Base-by-base conservation (phyloP, 1,284 basidiomycete species). In the Vanrija sp. region DNA sequence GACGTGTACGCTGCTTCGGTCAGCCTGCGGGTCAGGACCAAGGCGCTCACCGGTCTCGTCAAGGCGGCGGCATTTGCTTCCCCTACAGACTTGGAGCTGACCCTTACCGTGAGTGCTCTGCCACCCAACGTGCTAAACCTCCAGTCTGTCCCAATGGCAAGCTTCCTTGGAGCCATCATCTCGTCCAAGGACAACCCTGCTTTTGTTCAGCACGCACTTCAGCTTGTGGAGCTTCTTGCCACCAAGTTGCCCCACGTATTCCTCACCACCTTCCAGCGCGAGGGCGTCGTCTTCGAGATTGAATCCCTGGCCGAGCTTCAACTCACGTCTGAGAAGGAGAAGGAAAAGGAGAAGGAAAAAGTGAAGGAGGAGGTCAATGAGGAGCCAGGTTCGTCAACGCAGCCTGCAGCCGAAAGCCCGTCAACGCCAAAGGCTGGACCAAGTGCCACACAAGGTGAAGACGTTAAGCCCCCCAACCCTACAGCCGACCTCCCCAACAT, bases 1-100 rank as follows among this genome's bases (percentile, higher is more conserved):
- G 93, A 97, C 66, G 93, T 97, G 8, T 97, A 95, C 75, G 88
- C 91, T 19, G 93, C 94, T 10, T 95, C 91, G 66, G 91, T 97
- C 34, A 86, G 86, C 52, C 84, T 86, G 0, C 85, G 89, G 6
- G 86, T 96, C 3, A 82, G 93, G 57, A 84, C 88, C 49, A 94
- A 94, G 79, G 89, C 90, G 0, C 80, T 97, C 57, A 88, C 86
- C 0, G 90, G 88, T 1, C 68, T 97, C 49, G 76, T 94, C 61
- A 95, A 96, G 72, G 91, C 93, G 3, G 84, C 92, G 49, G 87
- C 89, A 60, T 97, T 93, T 73, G 80, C 91, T 43, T 86, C 91
- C 54, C 82, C 83, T 5, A 85, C 87, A 6, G 86, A 86, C 21
- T 78, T 96, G n/a, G 85, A 83, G 60, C 78, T 79, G 43, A 86